Evolutionary conservation across 2,329 filamentous ascomycete species (phyloP).

Genomic region (Diaporthe amygdali): DNA sequence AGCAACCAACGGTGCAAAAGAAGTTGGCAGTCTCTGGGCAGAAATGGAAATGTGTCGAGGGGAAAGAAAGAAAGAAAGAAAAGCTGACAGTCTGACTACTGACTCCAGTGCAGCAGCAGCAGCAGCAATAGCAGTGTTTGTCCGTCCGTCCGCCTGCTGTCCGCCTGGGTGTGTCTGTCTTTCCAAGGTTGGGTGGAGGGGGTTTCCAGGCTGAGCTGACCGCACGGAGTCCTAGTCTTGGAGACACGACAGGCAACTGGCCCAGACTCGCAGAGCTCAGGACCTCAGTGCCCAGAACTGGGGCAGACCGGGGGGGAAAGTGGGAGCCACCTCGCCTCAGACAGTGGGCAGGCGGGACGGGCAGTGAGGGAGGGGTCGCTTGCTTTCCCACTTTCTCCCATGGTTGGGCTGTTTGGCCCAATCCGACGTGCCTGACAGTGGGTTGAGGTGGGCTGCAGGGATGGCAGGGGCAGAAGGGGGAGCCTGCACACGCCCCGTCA

Average conservation of each 20-base stretch:
- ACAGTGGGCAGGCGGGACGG: constrained; percentile 8
- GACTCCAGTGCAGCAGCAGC: not conserved
- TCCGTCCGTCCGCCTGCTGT: not conserved
- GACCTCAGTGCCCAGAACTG: constrained; percentile 2
- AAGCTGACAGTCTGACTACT: too few relatives aligned
- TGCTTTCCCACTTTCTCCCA: not conserved
- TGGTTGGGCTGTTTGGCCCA: not conserved
- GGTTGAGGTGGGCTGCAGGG: constrained; percentile 12
- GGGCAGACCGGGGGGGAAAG: not conserved
- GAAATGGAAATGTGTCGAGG: not conserved
- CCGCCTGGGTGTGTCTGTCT: not conserved
- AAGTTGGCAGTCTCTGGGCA: not conserved
- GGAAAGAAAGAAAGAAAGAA: not conserved
- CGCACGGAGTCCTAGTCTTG: not conserved
- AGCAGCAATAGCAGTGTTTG: too few relatives aligned
- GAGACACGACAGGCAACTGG: not conserved
- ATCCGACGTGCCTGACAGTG: constrained; percentile 10
- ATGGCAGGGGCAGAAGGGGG: not conserved
- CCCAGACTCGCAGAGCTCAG: not conserved
- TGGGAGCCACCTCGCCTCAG: not conserved
- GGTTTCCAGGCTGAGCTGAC: not conserved
- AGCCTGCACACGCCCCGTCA: constrained; percentile 17
- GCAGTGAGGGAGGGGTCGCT: not conserved
- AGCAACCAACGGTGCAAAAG: not conserved
- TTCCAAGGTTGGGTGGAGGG: constrained; percentile 1